Conservation (phyloP, 2,329 filamentous ascomycete species). For the Simplicillium aogashimaense region DNA sequence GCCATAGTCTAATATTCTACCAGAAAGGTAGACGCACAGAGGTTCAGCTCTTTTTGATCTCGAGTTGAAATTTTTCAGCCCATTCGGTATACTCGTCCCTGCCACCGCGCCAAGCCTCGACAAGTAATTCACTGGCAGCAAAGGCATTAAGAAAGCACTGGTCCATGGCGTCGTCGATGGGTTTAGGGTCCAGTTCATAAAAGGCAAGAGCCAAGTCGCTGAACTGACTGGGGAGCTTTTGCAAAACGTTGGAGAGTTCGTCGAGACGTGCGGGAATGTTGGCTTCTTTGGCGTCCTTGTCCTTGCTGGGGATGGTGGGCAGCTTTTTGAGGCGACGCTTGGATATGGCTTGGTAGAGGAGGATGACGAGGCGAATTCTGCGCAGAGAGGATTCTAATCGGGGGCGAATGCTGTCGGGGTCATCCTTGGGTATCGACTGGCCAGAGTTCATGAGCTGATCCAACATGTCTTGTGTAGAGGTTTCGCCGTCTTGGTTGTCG, state of each 20-base stretch:
- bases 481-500: constrained; percentile 23
- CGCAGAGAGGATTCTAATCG: constrained; percentile 55
- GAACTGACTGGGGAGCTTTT: constrained; percentile 53
- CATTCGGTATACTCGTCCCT: constrained; percentile 72
- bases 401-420: constrained; percentile 54
- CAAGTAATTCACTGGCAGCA: constrained; percentile 43
- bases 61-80: constrained; percentile 48
- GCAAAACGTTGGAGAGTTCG: constrained; percentile 43
- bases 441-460: constrained; percentile 59
- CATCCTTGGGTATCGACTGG: constrained; percentile 51
- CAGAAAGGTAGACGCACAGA: too few relatives aligned
- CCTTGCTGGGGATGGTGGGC: constrained; percentile 15
- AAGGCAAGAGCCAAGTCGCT: constrained; percentile 63
- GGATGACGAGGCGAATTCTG: constrained; percentile 54
- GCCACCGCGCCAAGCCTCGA: constrained; percentile 50
- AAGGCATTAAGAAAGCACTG: constrained; percentile 52
- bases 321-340: constrained; percentile 60
- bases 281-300: constrained; percentile 13
- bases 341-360: constrained; percentile 59
- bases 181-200: constrained; percentile 54
- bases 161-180: constrained; percentile 49
- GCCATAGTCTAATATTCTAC: too few relatives aligned
- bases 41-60: constrained; percentile 33
- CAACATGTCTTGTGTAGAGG: constrained; percentile 45
- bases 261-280: constrained; percentile 38